A percentile compares a stretch with the other conserved stretches of the same genome.
phyloP scores from a whole-genome alignment of 345 rosid species.

The Rhodamnia argentea region DNA sequence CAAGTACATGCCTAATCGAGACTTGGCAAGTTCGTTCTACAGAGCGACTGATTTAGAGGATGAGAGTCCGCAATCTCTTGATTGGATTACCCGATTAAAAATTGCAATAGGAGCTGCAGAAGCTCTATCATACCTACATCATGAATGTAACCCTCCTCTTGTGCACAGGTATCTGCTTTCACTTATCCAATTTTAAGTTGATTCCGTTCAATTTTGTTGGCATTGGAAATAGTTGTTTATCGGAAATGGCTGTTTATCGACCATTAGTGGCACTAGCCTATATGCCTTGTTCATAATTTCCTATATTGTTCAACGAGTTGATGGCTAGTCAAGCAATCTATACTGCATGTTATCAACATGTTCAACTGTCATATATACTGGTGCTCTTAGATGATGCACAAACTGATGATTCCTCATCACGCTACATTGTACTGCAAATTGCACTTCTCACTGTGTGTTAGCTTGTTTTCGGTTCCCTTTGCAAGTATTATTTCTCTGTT shows the following conservation, averaged over 20 bases:
- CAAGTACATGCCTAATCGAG: slow-evolving; percentile 72
- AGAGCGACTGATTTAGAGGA: slow-evolving; percentile 43
- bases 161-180: slow-evolving; percentile 67
- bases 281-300: background rate
- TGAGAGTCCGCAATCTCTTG: slow-evolving; percentile 54
- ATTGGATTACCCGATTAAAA: slow-evolving; percentile 93
- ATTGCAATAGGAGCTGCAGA: slow-evolving; percentile 88
- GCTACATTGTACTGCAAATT: background rate
- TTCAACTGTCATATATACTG: background rate
- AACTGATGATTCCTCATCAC: background rate
- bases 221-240: background rate
- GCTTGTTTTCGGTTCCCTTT: background rate
- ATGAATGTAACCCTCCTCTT: slow-evolving; percentile 79
- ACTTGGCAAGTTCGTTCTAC: slow-evolving; percentile 65
- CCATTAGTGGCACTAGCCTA: background rate
- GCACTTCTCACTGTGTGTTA: background rate
- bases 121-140: slow-evolving; percentile 75
- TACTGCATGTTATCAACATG: background rate
- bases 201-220: background rate
- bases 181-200: background rate
- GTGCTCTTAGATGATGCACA: background rate
- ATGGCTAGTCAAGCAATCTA: background rate
- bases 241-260: background rate
- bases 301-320: background rate
- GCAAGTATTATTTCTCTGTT: background rate